Conservation (phyloP, 345 rosid species). For the Salix caprea region DNA sequence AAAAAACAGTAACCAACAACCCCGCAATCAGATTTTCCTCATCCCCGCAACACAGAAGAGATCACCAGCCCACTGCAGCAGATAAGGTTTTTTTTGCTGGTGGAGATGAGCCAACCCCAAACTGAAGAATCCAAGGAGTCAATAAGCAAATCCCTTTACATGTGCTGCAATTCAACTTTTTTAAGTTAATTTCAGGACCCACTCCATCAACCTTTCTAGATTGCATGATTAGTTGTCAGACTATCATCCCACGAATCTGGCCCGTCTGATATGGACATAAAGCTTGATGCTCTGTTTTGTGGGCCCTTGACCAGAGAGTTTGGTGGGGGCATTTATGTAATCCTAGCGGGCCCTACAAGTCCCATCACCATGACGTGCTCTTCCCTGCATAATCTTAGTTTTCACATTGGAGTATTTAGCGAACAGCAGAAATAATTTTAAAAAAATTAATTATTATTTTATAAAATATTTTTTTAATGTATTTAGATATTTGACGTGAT, state of each 20-base stretch:
- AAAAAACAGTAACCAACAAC: too few species aligned
- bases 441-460: too few species aligned
- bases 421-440: too few species aligned
- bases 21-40: not conserved
- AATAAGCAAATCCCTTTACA: not conserved
- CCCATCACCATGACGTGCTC: not conserved
- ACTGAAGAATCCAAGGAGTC: not conserved
- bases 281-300: not conserved
- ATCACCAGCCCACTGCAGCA: not conserved
- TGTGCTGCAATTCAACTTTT: not conserved
- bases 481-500: too few species aligned
- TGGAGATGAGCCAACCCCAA: constrained; percentile 24
- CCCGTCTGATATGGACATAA: constrained; percentile 11
- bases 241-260: not conserved
- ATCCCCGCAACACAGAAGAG: not conserved
- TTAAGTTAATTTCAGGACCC: not conserved
- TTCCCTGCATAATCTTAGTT: not conserved
- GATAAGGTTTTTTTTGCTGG: not conserved
- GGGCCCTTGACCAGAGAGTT: not conserved
- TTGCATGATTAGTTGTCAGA: constrained; percentile 17
- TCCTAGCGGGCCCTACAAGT: not conserved
- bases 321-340: not conserved
- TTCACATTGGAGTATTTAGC: not conserved
- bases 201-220: constrained; percentile 8
- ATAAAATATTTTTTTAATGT: too few species aligned